Percentiles rank a stretch among this genome's conserved stretches.
phyloP scores from a whole-genome alignment of 2,329 filamentous ascomycete genomes.

The Thelonectria rubi region DNA sequence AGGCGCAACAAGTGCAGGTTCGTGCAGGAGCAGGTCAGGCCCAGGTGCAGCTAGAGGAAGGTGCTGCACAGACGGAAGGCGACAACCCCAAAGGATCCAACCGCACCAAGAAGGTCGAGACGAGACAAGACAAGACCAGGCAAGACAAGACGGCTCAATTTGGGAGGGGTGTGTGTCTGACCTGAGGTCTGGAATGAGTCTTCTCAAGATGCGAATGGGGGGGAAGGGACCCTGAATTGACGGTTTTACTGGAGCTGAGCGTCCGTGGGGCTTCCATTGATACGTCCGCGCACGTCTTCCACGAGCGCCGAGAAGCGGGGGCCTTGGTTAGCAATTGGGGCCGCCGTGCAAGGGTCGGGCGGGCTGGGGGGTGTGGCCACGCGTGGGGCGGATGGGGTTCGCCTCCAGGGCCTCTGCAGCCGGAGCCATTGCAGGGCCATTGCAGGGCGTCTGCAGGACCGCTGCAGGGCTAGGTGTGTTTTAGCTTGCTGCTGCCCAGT shows the following conservation, averaged over 20 bases:
- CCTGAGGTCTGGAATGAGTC: neutral
- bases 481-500: slow-evolving; percentile 14
- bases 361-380: slow-evolving; percentile 7
- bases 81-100: neutral
- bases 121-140: neutral
- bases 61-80: too few relatives aligned
- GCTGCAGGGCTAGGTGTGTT: slow-evolving; percentile 3
- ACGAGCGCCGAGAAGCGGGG: slow-evolving; percentile 30
- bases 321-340: neutral
- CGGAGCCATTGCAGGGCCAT: neutral
- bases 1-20: too few relatives aligned
- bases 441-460: neutral
- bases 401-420: neutral
- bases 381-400: slow-evolving; percentile 9
- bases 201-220: slow-evolving; percentile 11
- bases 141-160: slow-evolving; percentile 7
- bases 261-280: slow-evolving; percentile 19
- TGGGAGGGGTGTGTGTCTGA: slow-evolving; percentile 10
- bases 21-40: too few relatives aligned
- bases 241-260: slow-evolving; percentile 34
- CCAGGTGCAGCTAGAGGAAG: too few relatives aligned
- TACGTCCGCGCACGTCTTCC: slow-evolving; percentile 17
- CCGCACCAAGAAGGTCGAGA: neutral
- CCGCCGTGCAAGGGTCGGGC: slow-evolving; percentile 21
- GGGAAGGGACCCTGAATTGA: slow-evolving; percentile 40